Conservation (phyloP, 2,329 filamentous ascomycete genomes). For the Monosporascus ibericus region DNA sequence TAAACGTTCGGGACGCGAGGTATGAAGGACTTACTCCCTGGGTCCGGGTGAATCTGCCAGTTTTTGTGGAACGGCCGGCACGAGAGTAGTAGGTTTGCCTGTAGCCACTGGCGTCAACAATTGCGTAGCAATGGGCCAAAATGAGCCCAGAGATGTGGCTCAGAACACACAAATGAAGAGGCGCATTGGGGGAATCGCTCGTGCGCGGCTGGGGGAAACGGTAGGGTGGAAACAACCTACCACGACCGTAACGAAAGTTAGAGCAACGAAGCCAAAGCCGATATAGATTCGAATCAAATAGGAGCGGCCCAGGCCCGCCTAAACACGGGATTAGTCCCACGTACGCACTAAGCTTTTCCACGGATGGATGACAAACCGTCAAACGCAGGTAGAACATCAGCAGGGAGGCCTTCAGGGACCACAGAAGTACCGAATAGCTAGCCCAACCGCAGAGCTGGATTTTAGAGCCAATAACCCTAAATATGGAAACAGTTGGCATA, state of each 20-base stretch:
- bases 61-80: constrained; percentile 42
- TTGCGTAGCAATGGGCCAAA: too few relatives aligned
- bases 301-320: constrained; percentile 32
- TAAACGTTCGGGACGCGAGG: too few relatives aligned
- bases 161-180: too few relatives aligned
- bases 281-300: constrained; percentile 39
- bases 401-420: constrained; percentile 48
- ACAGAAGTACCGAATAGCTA: constrained; percentile 45
- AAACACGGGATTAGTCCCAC: constrained; percentile 1
- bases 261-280: constrained; percentile 38
- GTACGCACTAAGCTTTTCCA: neutral
- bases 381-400: constrained; percentile 48
- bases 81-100: constrained; percentile 37
- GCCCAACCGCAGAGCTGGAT: constrained; percentile 49
- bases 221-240: neutral
- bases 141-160: too few relatives aligned
- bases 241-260: constrained; percentile 39
- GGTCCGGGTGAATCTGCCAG: constrained; percentile 50
- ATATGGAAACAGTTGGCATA: neutral
- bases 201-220: neutral
- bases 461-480: constrained; percentile 43
- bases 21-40: constrained; percentile 36
- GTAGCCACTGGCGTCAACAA: too few relatives aligned
- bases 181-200: too few relatives aligned
- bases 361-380: constrained; percentile 23